Percentiles rank a stretch among this genome's conserved stretches.
Conservation (phyloP, 768 basidiomycete species). For the Russula sp. region DNA sequence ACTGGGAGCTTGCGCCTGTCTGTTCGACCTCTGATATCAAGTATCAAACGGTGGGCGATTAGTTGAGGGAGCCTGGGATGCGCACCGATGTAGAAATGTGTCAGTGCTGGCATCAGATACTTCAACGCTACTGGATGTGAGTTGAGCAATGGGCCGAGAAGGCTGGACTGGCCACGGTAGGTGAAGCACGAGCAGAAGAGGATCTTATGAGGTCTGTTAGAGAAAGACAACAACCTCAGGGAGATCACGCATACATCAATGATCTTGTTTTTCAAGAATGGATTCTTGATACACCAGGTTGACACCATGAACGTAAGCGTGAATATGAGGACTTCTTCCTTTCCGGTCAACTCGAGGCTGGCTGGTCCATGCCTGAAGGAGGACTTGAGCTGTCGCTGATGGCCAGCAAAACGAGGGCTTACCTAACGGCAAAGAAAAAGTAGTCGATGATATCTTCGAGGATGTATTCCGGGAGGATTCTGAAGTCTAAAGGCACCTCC, state of each 20-base stretch:
- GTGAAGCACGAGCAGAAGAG: conserved; percentile 66
- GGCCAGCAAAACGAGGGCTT: conserved; percentile 25
- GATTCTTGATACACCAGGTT: conserved; percentile 98
- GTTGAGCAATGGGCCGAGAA: conserved; percentile 79
- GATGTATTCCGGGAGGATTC: conserved; percentile 88
- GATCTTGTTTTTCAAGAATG: conserved; percentile 93
- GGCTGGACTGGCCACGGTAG: conserved; percentile 61
- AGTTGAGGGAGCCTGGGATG: no score
- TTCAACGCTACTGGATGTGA: conserved; percentile 79
- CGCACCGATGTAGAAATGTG: conserved; percentile 91
- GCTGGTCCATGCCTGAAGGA: conserved; percentile 55
- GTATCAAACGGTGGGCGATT: neutral
- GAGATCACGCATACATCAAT: conserved; percentile 59
- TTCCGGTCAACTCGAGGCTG: conserved; percentile 78
- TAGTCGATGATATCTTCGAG: conserved; percentile 93
- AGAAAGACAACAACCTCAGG: neutral
- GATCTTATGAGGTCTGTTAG: conserved; percentile 44
- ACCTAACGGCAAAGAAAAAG: conserved; percentile 79
- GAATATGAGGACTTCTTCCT: conserved; percentile 82
- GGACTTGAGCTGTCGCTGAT: neutral
- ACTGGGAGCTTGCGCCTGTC: conserved; percentile 96
- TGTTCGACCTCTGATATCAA: conserved; percentile 79
- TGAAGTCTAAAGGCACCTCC: conserved; percentile 80
- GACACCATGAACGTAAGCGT: conserved; percentile 86
- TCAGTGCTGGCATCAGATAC: conserved; percentile 85